These are phyloP conservation scores for Chlamydomonas eustigma DNA, from an alignment of 139 green algal genomes.

Conservation along the genomic window DNA sequence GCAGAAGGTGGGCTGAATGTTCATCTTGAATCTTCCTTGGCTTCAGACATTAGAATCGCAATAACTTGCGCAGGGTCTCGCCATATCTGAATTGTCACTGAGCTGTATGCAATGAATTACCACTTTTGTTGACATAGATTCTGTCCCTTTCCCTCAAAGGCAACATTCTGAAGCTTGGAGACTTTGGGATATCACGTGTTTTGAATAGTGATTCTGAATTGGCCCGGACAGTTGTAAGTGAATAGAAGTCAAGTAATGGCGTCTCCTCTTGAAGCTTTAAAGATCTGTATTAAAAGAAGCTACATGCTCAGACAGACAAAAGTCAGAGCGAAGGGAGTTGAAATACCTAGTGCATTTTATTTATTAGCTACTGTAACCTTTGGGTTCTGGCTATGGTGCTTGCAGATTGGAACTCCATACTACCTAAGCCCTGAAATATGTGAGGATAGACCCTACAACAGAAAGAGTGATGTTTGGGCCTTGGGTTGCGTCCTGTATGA, in stretches of 20 bases:
- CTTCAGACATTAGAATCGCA: constrained; percentile 41
- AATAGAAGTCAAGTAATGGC: not conserved
- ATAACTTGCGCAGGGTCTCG: not conserved
- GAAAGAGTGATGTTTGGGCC: constrained; percentile 64
- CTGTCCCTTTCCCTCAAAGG: constrained; percentile 13
- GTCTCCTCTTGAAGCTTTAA: too few species aligned
- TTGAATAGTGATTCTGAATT: constrained; percentile 47
- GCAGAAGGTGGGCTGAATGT: constrained; percentile 24
- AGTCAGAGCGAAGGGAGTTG: not conserved
- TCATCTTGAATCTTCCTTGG: constrained; percentile 61
- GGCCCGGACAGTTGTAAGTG: constrained; percentile 38
- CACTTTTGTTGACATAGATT: not conserved
- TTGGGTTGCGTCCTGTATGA: constrained; percentile 71
- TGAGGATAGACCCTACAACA: constrained; percentile 58
- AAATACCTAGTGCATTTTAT: not conserved
- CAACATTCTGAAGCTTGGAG: constrained; percentile 61
- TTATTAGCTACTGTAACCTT: too few species aligned
- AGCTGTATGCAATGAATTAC: not conserved
- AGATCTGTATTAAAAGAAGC: not conserved
- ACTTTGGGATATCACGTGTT: constrained; percentile 63
- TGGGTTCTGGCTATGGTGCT: not conserved
- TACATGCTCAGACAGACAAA: not conserved
- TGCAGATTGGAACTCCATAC: constrained; percentile 39
- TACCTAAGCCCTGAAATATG: constrained; percentile 77
- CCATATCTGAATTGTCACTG: constrained; percentile 1